phyloP scores from a whole-genome alignment of 2,329 filamentous ascomycete genomes.

The Amylocarpus encephaloides region DNA sequence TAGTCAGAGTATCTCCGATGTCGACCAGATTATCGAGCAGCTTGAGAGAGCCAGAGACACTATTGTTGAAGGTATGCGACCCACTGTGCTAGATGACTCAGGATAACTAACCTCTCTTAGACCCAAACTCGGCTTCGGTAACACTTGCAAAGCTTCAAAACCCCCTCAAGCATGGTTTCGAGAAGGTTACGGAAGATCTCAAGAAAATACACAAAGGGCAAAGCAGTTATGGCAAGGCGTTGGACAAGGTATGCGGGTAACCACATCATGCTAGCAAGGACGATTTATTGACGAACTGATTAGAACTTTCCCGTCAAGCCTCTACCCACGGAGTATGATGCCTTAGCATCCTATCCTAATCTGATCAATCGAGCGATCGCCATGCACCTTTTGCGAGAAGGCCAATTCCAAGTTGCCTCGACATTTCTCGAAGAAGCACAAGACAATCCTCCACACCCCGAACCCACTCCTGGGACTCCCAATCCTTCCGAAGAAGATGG shows the following conservation, averaged over 20 bases:
- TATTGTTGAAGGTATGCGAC: constrained; percentile 54
- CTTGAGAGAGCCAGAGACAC: constrained; percentile 67
- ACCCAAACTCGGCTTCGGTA: constrained; percentile 64
- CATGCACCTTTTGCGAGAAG: constrained; percentile 93
- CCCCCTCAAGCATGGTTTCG: constrained; percentile 74
- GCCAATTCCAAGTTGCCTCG: constrained; percentile 81
- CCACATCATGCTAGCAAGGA: not conserved
- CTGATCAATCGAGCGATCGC: constrained; percentile 90
- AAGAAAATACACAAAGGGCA: constrained; percentile 79
- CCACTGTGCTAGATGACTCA: not conserved
- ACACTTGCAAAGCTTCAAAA: constrained; percentile 81
- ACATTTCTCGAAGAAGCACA: constrained; percentile 73
- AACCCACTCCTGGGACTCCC: constrained; percentile 28
- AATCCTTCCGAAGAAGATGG: constrained; percentile 30
- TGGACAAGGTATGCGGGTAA: constrained; percentile 61
- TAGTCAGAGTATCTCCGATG: constrained; percentile 52
- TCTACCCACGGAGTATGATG: constrained; percentile 73
- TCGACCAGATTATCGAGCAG: constrained; percentile 75
- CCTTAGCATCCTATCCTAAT: constrained; percentile 64
- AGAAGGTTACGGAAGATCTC: constrained; percentile 71
- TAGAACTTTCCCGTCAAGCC: constrained; percentile 43
- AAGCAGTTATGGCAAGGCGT: constrained; percentile 74
- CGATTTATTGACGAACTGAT: constrained; percentile 7
- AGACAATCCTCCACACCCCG: constrained; percentile 37
- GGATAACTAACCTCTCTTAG: constrained; percentile 34